Base-by-base conservation (phyloP, 2,329 filamentous ascomycete genomes). In the Aspergillus niger region DNA sequence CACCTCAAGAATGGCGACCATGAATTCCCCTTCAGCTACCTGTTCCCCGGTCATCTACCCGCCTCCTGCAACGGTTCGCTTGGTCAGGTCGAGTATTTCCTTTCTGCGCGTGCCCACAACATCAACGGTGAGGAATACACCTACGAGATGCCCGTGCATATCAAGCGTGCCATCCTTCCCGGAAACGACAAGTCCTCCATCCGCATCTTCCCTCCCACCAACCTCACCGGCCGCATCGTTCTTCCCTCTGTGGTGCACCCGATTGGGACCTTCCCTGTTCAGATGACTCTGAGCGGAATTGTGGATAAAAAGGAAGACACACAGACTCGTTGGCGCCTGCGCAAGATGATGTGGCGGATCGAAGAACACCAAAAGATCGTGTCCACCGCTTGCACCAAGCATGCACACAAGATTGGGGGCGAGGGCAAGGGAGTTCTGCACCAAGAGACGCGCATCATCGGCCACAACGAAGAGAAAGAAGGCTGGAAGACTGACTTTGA, bases 131-230 rank as follows among this genome's bases (percentile, higher is more conserved):
- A 87, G 66, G 83, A 83, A 61, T 83, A 91, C 71, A 86, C 83
- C 67, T 85, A 91, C 70, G 84, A 86, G 63, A 86, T 87, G 69
- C 84, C 85, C 8, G 81, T 98, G 48, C 82, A 88, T 58, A 85
- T 98, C 67, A 89, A 89, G 79, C 91, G 94, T 63, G 90, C 92
- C 36, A 86, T 98, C 26, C 83, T 89, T 56, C 86, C 91, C 2
- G 90, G 92, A 52, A 83, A 85, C 56, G 92, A 96, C 63, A 94
- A 96, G 78, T 89, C 93, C 77, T 96, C 91, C 15, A 88, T 97
- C 64, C 91, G 94, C 71, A 91, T 98, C 72, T 99, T 99, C 79
- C 95, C 94, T 51, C 94, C 95, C 0, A 99, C 95, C 67, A 95
- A 96, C 78, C 89, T 99, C 70, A 93, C 91, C 67, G 91, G 92